These are phyloP conservation scores for Seiridium cupressi DNA, from an alignment of 2,329 filamentous ascomycete genomes.

Conservation along the genomic window DNA sequence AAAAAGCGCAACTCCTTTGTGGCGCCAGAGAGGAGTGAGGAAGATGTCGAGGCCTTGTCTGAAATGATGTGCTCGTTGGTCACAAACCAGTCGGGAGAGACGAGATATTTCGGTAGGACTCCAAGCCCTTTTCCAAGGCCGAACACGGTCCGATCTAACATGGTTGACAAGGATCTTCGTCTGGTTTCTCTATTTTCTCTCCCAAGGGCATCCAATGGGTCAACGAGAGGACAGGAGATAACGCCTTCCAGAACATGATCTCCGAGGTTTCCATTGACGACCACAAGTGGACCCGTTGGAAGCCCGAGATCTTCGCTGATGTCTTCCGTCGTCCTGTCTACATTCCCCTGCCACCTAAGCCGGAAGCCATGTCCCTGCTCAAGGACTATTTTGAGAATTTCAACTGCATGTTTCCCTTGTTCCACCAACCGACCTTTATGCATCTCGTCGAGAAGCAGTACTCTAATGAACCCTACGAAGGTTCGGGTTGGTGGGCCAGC, in stretches of 20 bases:
- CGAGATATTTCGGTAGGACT: slow-evolving; percentile 80
- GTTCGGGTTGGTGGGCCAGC: slow-evolving; percentile 97
- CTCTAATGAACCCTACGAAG: slow-evolving; percentile 86
- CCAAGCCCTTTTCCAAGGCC: slow-evolving; percentile 16
- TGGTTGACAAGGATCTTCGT: slow-evolving; percentile 71
- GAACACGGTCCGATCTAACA: not conserved
- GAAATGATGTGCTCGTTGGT: slow-evolving; percentile 99
- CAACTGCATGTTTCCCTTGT: slow-evolving; percentile 97
- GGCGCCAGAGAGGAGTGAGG: slow-evolving; percentile 42
- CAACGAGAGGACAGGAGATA: slow-evolving; percentile 95
- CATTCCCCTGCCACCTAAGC: slow-evolving; percentile 77
- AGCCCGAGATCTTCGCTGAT: slow-evolving; percentile 93
- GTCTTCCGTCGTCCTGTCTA: slow-evolving; percentile 85
- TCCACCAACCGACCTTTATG: slow-evolving; percentile 98
- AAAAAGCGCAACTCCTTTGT: slow-evolving; percentile 38
- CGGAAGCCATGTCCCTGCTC: slow-evolving; percentile 83
- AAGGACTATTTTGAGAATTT: slow-evolving; percentile 98
- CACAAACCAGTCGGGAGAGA: slow-evolving; percentile 92
- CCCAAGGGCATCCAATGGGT: slow-evolving; percentile 99
- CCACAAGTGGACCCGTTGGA: slow-evolving; percentile 97
- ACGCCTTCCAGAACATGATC: slow-evolving; percentile 93
- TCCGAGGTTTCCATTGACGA: slow-evolving; percentile 86
- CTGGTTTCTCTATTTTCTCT: slow-evolving; percentile 97
- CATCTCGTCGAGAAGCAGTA: slow-evolving; percentile 94
- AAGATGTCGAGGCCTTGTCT: slow-evolving; percentile 82